phyloP scores from a whole-genome alignment of 768 basidiomycete genomes.

The Tulasnella sp. region DNA sequence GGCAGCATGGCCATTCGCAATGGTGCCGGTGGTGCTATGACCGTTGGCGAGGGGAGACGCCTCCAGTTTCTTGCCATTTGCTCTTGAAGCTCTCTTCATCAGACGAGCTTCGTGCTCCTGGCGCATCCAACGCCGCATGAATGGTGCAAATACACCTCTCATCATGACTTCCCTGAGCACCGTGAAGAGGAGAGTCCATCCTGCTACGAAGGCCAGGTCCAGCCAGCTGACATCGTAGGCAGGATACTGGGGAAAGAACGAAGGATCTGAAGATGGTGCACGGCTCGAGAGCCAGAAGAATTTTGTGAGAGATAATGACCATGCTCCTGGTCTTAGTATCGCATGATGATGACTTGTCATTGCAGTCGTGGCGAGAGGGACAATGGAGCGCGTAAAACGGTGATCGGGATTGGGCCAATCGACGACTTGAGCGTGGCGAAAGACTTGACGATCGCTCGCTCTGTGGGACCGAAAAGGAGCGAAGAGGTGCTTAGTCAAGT shows the following conservation, averaged over 20 bases:
- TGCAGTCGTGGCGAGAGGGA: constrained; percentile 7
- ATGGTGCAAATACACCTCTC: constrained; percentile 65
- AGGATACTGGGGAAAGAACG: constrained; percentile 16
- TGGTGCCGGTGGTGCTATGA: constrained; percentile 16
- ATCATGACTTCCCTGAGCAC: constrained; percentile 71
- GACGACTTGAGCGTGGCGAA: not conserved
- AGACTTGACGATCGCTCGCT: not conserved
- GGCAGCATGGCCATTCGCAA: constrained; percentile 30
- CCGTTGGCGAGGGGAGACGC: not conserved
- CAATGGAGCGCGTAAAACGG: not conserved
- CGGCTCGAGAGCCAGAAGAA: constrained; percentile 1
- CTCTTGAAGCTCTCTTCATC: not conserved
- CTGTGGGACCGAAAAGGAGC: not conserved
- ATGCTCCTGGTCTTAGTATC: not conserved
- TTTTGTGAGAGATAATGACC: not conserved
- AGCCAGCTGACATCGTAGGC: constrained; percentile 4
- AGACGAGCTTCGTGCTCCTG: constrained; percentile 31
- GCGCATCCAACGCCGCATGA: constrained; percentile 68
- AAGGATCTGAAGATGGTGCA: not conserved
- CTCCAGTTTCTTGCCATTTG: not conserved
- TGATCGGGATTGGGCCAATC: not conserved
- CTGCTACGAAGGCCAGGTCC: constrained; percentile 72
- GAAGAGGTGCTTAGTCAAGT: not conserved
- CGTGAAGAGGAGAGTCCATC: constrained; percentile 84
- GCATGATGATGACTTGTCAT: not conserved